Evolutionary conservation across 177 flowering plant species (phyloP), one percentile per base, ranked within the genome.

Genomic region (Vitis hybrid): DNA sequence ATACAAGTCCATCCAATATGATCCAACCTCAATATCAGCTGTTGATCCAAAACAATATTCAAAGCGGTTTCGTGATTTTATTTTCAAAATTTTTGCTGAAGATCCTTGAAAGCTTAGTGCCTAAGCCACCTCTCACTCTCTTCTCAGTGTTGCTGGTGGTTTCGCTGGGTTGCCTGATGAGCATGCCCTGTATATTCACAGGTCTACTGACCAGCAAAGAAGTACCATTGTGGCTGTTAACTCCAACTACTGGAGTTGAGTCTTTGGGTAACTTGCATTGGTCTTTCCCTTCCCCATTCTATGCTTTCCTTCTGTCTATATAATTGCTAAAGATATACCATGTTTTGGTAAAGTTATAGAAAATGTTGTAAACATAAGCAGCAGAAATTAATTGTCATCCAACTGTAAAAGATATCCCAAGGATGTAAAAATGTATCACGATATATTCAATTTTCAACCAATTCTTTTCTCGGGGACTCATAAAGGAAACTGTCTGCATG

Each of bases 1-100:
- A 2, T 85, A 87, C 76, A 87, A 87, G 74, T 83, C 88, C 68
- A 65, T 87, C 63, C 88, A 87, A n/a, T 85, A 85, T 52, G 88
- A 87, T 30, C 84, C 88, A 1, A 85, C 84, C 45, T 87, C 88
- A 7, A 87, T 87, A 13, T 87, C 88, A 21, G 88, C 87, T 4
- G 88, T 85, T 5, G 88, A 87, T 79, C 87, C 88, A 3, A 81
- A 59, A 60, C 88, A 75, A 30, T 87, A 87, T 56, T 81, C 88
- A 7, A 81, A 65, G 70, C 81, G 90, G 1, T 87, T 87, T 59
- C 86, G 90, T 8, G 86, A 87, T 65, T 87, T 87, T 69, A 77
- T 85, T 12, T 75, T 72, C 73, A 81, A 60, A 21, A 62, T 80
- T 1, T 87, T 87, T 48, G 23, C 62, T 1, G 87, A 87, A 74